Base-by-base conservation (phyloP, 2,329 filamentous ascomycete genomes). In the Cercospora sp. region DNA sequence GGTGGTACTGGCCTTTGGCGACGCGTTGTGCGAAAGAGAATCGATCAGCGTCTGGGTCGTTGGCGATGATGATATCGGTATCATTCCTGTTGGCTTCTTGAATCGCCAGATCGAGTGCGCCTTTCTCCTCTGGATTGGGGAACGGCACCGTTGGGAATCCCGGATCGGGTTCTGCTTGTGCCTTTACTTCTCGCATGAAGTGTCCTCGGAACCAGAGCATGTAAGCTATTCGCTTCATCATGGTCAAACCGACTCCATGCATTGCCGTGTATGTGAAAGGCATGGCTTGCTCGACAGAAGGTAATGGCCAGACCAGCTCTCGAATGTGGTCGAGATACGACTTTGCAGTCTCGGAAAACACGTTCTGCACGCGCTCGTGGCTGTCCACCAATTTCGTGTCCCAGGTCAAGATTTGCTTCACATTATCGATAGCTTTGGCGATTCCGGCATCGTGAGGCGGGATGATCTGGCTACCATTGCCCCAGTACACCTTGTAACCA, bases 401-500 rank as follows among this genome's bases (percentile, higher is more conserved):
- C 83, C 80, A 86, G 28, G 77, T 82, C 60, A 79, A 80, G 3
- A 87, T 86, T 63, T 83, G 80, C 55, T 87, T 75, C 66, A 89
- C 88, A 39, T 82, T 75, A 42, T 82, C 77, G 60, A 90, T 90
- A 2, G 84, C 83, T 39, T 79, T 78, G 4, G 87, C 84, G 65
- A 90, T 90, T 31, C 85, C 84, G 20, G 74, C 79, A 71, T 90
- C 88, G 69, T 87, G 84, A 3, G 88, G 88, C 9, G 87, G 83
- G 63, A 89, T 88, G 70, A 90, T 90, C 75, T 90, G 88, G 73
- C 86, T 88, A 2, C 87, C 88, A 73, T 89, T 89, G 16, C 80
- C 81, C 81, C 86, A 89, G 78, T 90, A 90, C 8, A 90, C 88
- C 78, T 90, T 90, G 79, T 90, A 90, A 20, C 88, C 88, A 74